Evolutionary conservation across 306 rosid genomes (phyloP).

Genomic region (Medicago ruthenica): DNA sequence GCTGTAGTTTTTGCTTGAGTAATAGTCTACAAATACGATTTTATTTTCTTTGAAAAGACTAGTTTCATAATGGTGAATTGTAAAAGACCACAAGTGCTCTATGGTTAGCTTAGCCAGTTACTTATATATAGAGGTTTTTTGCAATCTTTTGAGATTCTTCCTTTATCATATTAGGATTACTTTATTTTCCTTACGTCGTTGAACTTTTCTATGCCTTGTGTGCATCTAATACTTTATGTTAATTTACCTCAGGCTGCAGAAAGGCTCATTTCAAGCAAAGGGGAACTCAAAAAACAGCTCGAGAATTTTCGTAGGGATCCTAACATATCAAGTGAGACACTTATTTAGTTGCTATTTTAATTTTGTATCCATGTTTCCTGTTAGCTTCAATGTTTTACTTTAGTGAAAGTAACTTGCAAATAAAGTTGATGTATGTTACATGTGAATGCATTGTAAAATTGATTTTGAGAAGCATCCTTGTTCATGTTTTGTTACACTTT

Average conservation of each 20-base stretch:
- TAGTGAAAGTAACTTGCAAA: constrained; percentile 29
- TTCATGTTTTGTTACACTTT: constrained; percentile 13
- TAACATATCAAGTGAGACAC: constrained; percentile 73
- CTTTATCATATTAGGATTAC: constrained; percentile 8
- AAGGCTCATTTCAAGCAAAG: constrained; percentile 81
- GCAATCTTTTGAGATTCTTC: neutral
- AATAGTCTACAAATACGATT: neutral
- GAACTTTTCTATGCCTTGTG: constrained; percentile 24
- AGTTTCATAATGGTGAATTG: constrained; percentile 7
- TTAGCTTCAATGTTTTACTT: constrained; percentile 26
- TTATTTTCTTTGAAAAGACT: constrained; percentile 27
- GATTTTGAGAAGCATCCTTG: constrained; percentile 11
- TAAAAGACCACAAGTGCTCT: neutral
- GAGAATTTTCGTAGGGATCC: constrained; percentile 77
- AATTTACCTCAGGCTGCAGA: constrained; percentile 74
- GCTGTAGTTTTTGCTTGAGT: constrained; percentile 14
- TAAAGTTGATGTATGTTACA: constrained; percentile 14
- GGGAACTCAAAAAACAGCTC: constrained; percentile 74
- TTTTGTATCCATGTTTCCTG: constrained; percentile 11
- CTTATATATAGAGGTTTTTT: neutral
- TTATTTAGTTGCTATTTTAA: constrained; percentile 28
- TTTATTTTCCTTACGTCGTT: constrained; percentile 5
- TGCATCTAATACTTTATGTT: constrained; percentile 16
- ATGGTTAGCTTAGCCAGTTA: neutral
- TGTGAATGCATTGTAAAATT: neutral